Conservation (phyloP, 208 protist species). For the Ichthyophonus hoferi region DNA sequence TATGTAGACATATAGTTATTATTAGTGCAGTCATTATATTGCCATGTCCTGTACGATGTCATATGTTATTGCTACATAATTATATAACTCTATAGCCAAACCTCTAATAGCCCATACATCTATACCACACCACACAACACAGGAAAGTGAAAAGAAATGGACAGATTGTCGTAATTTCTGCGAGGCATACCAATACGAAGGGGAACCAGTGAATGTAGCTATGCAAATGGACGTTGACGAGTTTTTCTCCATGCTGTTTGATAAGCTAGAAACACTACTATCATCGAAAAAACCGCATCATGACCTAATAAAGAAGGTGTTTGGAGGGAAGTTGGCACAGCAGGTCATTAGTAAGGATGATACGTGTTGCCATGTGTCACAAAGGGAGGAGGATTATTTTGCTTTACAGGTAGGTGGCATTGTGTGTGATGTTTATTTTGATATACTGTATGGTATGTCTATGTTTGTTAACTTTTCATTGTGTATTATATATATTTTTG, state of each 20-base stretch:
- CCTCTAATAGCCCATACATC: too few species aligned
- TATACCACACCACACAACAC: too few species aligned
- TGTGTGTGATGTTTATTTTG: background rate
- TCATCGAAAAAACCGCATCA: conserved; percentile 46
- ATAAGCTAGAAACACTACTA: conserved; percentile 62
- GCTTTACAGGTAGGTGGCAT: conserved; percentile 47
- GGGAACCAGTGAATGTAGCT: conserved; percentile 54
- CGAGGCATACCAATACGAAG: conserved; percentile 55
- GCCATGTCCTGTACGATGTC: too few species aligned
- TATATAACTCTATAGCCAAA: too few species aligned
- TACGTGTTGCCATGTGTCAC: conserved; percentile 50
- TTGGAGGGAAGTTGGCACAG: conserved; percentile 55
- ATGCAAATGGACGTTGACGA: conserved; percentile 74
- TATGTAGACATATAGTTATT: too few species aligned
- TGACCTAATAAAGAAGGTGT: conserved; percentile 53
- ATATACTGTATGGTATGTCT: background rate
- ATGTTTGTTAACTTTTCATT: too few species aligned
- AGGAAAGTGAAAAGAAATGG: conserved; percentile 56
- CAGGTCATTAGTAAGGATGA: conserved; percentile 60
- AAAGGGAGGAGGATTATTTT: conserved; percentile 65
- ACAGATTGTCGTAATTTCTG: conserved; percentile 58
- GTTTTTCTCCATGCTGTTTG: conserved; percentile 70
- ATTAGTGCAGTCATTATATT: too few species aligned
- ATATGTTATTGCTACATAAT: too few species aligned
- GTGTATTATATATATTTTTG: too few species aligned